Base-by-base conservation (phyloP, 2,329 filamentous ascomycete genomes). In the Leptographium radiaticola region DNA sequence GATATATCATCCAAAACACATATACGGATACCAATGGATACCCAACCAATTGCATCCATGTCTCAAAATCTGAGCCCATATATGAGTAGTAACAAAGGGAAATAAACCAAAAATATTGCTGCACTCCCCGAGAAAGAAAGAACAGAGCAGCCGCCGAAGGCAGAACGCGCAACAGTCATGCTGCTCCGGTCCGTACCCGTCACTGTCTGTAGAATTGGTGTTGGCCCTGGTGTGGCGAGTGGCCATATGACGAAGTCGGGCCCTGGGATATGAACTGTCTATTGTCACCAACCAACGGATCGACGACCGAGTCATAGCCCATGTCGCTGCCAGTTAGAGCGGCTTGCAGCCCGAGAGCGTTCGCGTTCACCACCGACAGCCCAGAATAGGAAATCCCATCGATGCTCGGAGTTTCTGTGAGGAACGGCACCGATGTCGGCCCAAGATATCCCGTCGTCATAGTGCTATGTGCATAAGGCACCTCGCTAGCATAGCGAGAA, bases 191-290 rank as follows among this genome's bases (percentile, higher is more conserved):
- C 16, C 13, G 13, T 9, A 31, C 12, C 12, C 34, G 2, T 36
- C 34, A 47, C n/a, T 48, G 31, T 1, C 16, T 2, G 16, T 25
- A 61, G n/a, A 60, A 60, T n/a, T 58, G 55, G 1, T 60, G 63
- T 43, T 68, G 67, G 13, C 62, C 64, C 54, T 64, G 67, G 45
- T 70, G 65, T 6, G 72, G 71, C 11, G 72, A 74, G 45, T 66
- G 69, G 2, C 63, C 60, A 56, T 68, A 75, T 0, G 72, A 71
- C 38, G 72, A 73, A 13, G 67, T 66, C 2, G 71, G 73, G 8
- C 71, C 71, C 39, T 68, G 67, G 18, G 66, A 67, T 25, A 65
- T 66, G 53, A 66, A 74, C 36, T 68, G 69, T 20, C 67, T 59
- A 49, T 59, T 30, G 61, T 60, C 25, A 25, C 64, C 62, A 50